Evolutionary conservation across 1,284 basidiomycete species (phyloP).

Genomic region (Porogramme epimiltina): DNA sequence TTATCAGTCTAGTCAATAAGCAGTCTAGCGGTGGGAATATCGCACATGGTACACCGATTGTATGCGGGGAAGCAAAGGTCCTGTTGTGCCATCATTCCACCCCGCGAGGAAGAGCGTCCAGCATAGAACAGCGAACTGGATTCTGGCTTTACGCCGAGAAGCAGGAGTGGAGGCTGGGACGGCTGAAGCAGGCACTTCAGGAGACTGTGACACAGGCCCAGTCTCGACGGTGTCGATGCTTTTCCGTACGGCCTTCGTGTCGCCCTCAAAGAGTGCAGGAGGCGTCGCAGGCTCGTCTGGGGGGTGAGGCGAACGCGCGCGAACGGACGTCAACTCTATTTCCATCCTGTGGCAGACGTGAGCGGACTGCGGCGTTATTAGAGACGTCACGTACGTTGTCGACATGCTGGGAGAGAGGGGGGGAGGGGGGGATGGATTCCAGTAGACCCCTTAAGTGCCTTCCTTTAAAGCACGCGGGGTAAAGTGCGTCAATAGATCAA

Average conservation of each 20-base stretch:
- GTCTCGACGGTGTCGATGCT: constrained; percentile 6
- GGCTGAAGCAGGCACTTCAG: constrained; percentile 1
- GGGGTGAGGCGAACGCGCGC: constrained; percentile 15
- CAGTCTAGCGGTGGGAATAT: no score
- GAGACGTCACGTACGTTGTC: no score
- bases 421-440: no score
- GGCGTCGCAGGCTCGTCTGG: constrained; percentile 10
- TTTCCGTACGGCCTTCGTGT: constrained; percentile 8
- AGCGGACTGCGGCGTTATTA: no score
- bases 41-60: constrained; percentile 53
- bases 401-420: no score
- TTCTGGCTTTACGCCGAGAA: constrained; percentile 20
- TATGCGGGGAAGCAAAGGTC: constrained; percentile 58
- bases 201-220: constrained; percentile 1
- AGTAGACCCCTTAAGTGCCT: no score
- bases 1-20: not conserved
- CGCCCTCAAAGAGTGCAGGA: not conserved
- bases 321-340: constrained; percentile 14
- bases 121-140: constrained; percentile 44
- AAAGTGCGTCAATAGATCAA: no score
- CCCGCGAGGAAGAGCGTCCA: constrained; percentile 49
- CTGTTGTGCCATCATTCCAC: constrained; percentile 65
- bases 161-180: constrained; percentile 13
- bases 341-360: not conserved
- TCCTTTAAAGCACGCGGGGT: no score